These are phyloP conservation scores for Lupinus albus DNA, from an alignment of 306 rosid genomes.

Conservation along the genomic window DNA sequence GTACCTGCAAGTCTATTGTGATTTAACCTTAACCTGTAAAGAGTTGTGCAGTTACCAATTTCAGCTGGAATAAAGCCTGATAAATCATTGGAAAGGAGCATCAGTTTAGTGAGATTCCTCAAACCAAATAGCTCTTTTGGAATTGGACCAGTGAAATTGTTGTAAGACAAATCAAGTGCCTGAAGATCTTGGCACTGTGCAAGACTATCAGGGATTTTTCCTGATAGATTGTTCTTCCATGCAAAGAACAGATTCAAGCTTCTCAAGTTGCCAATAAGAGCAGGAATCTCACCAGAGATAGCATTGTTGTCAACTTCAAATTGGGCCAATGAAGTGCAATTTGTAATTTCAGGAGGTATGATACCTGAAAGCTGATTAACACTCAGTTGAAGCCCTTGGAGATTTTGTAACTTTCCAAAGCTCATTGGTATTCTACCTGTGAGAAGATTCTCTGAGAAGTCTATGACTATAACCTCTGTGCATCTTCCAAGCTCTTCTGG, in stretches of 20 bases:
- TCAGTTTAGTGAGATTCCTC: conserved; percentile 65
- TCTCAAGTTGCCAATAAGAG: conserved; percentile 65
- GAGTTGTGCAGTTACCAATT: conserved; percentile 74
- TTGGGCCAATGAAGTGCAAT: conserved; percentile 60
- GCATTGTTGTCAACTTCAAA: conserved; percentile 82
- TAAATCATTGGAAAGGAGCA: conserved; percentile 73
- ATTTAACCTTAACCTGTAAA: conserved; percentile 67
- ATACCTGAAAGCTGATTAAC: conserved; percentile 68
- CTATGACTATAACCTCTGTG: conserved; percentile 58
- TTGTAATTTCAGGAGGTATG: conserved; percentile 71
- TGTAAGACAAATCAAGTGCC: conserved; percentile 77
- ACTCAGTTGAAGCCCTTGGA: conserved; percentile 81
- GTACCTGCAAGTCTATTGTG: conserved; percentile 62
- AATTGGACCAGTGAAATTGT: conserved; percentile 63
- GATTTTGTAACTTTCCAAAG: conserved; percentile 62
- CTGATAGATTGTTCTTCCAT: conserved; percentile 75
- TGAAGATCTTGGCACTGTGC: conserved; percentile 65
- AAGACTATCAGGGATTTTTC: conserved; percentile 74
- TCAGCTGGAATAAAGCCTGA: conserved; percentile 80
- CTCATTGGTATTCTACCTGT: conserved; percentile 73
- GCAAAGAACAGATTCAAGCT: conserved; percentile 70
- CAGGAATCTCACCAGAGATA: conserved; percentile 72
- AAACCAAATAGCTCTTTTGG: conserved; percentile 64
- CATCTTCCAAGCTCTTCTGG: conserved; percentile 74
- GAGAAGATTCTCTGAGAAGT: conserved; percentile 74